These are phyloP conservation scores for Jaminaea rosea DNA, from an alignment of 1,284 basidiomycete species.

Conservation along the genomic window DNA sequence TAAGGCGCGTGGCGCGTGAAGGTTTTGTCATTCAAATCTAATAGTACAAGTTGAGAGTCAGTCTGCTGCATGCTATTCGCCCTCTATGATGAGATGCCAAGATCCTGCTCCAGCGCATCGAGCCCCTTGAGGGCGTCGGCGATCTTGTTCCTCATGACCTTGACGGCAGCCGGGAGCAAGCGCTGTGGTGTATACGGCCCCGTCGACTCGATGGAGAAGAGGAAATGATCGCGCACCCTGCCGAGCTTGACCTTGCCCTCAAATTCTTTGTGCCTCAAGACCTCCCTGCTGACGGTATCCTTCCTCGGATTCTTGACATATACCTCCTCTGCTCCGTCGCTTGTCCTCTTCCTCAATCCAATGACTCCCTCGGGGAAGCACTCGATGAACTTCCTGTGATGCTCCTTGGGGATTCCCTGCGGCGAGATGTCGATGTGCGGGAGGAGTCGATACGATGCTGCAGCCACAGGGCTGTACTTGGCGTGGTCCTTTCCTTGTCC, in stretches of 20 bases:
- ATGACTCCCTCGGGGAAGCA: slow-evolving; percentile 91
- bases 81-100: neutral
- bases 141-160: slow-evolving; percentile 75
- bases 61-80: too few relatives aligned
- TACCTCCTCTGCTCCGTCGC: slow-evolving; percentile 57
- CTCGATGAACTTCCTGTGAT: slow-evolving; percentile 64
- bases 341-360: slow-evolving; percentile 55
- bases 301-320: slow-evolving; percentile 60
- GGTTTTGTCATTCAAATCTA: too few relatives aligned
- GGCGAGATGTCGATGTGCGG: slow-evolving; percentile 77
- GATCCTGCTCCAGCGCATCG: slow-evolving; percentile 19
- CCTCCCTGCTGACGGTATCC: slow-evolving; percentile 87
- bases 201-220: slow-evolving; percentile 85
- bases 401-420: slow-evolving; percentile 53
- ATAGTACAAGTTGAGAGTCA: too few relatives aligned
- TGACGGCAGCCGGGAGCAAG: slow-evolving; percentile 72
- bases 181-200: slow-evolving; percentile 76
- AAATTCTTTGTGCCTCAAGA: slow-evolving; percentile 84
- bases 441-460: slow-evolving; percentile 76
- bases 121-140: slow-evolving; percentile 29
- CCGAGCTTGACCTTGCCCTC: slow-evolving; percentile 72
- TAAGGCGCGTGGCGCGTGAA: too few relatives aligned
- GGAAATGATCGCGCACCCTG: slow-evolving; percentile 82
- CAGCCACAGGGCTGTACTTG: slow-evolving; percentile 82
- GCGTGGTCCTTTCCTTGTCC: slow-evolving; percentile 94